A percentile compares a stretch with the other conserved stretches of the same genome.
Conservation (phyloP, 1,284 basidiomycete species). For the Heimioporus punctisporus region DNA sequence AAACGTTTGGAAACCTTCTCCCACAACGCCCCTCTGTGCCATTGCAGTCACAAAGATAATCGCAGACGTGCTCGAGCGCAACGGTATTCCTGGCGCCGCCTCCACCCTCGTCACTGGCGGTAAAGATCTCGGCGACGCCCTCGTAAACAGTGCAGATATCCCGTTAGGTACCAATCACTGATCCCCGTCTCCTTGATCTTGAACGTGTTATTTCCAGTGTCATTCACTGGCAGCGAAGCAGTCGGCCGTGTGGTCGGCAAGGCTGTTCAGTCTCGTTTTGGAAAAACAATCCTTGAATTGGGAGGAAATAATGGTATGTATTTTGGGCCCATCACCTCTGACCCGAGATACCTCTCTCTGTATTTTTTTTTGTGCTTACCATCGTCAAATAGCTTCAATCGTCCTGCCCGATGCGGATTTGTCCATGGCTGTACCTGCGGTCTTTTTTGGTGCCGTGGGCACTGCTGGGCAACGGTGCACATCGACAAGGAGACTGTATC, state of each 20-base stretch:
- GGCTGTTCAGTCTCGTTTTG: conserved; percentile 80
- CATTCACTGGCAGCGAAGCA: conserved; percentile 93
- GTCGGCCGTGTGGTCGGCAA: conserved; percentile 86
- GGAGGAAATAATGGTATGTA: conserved; percentile 91
- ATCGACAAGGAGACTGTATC: conserved; percentile 87
- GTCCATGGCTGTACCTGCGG: conserved; percentile 82
- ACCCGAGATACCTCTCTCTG: conserved; percentile 17
- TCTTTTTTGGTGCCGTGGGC: conserved; percentile 94
- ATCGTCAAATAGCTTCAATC: conserved; percentile 67
- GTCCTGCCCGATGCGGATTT: conserved; percentile 95
- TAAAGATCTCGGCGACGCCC: conserved; percentile 76
- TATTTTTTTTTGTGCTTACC: conserved; percentile 18
- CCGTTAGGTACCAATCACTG: conserved; percentile 56
- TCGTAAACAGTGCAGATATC: conserved; percentile 76
- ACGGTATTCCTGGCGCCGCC: conserved; percentile 82
- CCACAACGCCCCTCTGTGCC: conserved; percentile 85
- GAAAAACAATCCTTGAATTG: conserved; percentile 87
- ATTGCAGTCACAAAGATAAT: conserved; percentile 91
- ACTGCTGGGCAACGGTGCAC: conserved; percentile 97
- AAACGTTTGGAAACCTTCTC: conserved; percentile 95
- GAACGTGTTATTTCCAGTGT: conserved; percentile 49
- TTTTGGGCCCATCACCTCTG: conserved; percentile 10
- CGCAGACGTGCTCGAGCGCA: conserved; percentile 77
- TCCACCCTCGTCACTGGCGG: conserved; percentile 86
- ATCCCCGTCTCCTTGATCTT: neutral